These are phyloP conservation scores for Solanum raphanifolium DNA, from an alignment of 257 asterid genomes.

Conservation along the genomic window DNA sequence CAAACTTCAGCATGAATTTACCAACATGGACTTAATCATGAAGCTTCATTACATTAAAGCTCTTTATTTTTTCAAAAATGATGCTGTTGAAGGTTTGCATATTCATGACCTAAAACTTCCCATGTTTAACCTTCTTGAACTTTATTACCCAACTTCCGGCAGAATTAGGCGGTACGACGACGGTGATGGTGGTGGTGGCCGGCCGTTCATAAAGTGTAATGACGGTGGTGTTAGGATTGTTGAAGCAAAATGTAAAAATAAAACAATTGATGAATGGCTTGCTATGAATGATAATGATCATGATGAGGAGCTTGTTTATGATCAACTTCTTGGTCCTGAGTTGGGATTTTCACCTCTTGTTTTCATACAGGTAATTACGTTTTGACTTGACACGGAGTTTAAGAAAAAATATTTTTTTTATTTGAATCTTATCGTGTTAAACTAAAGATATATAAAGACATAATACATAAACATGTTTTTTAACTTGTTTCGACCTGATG, in stretches of 20 bases:
- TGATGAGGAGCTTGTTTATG: conserved; percentile 27
- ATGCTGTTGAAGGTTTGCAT: conserved; percentile 33
- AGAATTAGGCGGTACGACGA: conserved; percentile 36
- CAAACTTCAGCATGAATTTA: conserved; percentile 22
- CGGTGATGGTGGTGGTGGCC: conserved; percentile 11
- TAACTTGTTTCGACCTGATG: too few species aligned
- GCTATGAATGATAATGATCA: not conserved
- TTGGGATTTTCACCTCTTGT: conserved; percentile 59
- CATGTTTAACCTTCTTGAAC: conserved; percentile 39
- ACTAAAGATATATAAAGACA: too few species aligned
- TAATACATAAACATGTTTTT: too few species aligned
- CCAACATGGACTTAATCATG: conserved; percentile 43
- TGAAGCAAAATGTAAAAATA: conserved; percentile 48
- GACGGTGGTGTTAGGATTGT: conserved; percentile 73
- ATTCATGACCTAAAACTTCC: conserved; percentile 36
- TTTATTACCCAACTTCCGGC: conserved; percentile 35
- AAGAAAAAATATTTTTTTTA: too few species aligned
- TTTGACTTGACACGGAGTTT: not conserved
- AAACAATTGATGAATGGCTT: conserved; percentile 46
- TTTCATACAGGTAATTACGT: conserved; percentile 41
- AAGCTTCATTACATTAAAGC: conserved; percentile 53
- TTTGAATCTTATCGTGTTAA: too few species aligned
- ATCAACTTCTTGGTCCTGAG: conserved; percentile 40
- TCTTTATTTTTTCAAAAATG: conserved; percentile 46
- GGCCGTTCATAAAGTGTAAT: conserved; percentile 66